Conservation (phyloP, 2,329 filamentous ascomycete species). For the Stachybotrys echinatus region DNA sequence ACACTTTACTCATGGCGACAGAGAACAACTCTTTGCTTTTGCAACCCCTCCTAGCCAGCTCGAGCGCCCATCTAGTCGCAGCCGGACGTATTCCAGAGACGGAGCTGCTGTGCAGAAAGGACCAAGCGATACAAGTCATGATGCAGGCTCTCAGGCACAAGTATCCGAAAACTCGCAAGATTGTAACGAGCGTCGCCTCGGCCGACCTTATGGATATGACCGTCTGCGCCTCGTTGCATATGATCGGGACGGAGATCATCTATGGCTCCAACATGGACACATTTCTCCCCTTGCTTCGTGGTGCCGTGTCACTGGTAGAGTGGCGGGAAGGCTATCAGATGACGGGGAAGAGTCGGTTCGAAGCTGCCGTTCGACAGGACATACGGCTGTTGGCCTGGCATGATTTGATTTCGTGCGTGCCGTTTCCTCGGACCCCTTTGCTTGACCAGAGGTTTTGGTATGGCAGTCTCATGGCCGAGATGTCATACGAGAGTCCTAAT, state of each 20-base stretch:
- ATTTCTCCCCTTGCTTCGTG: not conserved
- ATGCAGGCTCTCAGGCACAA: not conserved
- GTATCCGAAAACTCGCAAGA: not conserved
- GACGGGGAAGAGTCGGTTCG: no score
- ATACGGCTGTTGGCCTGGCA: not conserved
- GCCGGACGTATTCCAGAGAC: conserved; percentile 2
- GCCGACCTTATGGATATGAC: not conserved
- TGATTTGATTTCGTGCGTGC: not conserved
- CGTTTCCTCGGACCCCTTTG: not conserved
- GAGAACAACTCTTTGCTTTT: conserved; percentile 2
- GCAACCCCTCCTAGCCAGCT: conserved; percentile 3
- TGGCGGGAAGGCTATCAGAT: not conserved
- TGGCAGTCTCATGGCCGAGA: not conserved
- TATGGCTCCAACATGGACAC: not conserved
- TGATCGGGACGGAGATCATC: not conserved
- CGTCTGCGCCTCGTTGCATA: not conserved
- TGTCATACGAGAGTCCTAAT: not conserved
- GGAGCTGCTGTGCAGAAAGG: not conserved
- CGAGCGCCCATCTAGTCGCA: conserved; percentile 4
- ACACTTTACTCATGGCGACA: not conserved
- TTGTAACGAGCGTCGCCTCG: not conserved
- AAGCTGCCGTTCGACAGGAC: not conserved
- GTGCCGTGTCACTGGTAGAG: not conserved
- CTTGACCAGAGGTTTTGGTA: not conserved
- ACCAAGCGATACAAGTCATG: not conserved